Conservation (phyloP, 2,329 filamentous ascomycete species). For the Exophiala xenobiotica region DNA sequence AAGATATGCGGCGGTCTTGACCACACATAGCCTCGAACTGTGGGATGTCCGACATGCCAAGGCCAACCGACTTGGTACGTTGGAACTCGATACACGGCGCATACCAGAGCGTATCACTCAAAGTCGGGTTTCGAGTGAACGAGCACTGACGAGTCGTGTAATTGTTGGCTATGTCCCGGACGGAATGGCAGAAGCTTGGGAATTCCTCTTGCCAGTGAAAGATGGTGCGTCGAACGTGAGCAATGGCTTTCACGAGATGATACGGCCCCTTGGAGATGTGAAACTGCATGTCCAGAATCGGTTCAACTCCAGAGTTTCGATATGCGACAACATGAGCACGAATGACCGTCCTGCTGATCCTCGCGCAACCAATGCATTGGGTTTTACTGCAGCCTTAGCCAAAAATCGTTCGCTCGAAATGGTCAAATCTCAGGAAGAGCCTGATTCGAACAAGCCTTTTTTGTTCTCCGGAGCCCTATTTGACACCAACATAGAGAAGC, state of each 20-base stretch:
- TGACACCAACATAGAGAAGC: slow-evolving; percentile 17
- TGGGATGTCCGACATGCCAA: slow-evolving; percentile 25
- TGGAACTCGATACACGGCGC: slow-evolving; percentile 7
- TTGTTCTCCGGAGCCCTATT: slow-evolving; percentile 15
- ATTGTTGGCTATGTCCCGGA: slow-evolving; percentile 21
- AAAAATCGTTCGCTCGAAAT: slow-evolving; percentile 22
- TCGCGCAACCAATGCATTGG: slow-evolving; percentile 9
- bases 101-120: slow-evolving; percentile 22
- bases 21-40: slow-evolving; percentile 17
- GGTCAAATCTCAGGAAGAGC: slow-evolving; percentile 22
- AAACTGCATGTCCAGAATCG: slow-evolving; percentile 19
- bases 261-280: slow-evolving; percentile 20
- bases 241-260: slow-evolving; percentile 22
- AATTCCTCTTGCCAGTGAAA: slow-evolving; percentile 18
- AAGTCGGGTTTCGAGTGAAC: slow-evolving; percentile 20
- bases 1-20: slow-evolving; percentile 23
- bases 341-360: slow-evolving; percentile 14
- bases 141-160: slow-evolving; percentile 25
- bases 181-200: slow-evolving; percentile 20
- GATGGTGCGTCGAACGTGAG: slow-evolving; percentile 1
- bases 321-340: slow-evolving; percentile 28
- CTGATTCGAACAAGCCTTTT: slow-evolving; percentile 23
- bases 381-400: slow-evolving; percentile 21
- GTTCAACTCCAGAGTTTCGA: slow-evolving; percentile 15
- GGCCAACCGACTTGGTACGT: slow-evolving; percentile 16